phyloP scores from a whole-genome alignment of 768 basidiomycete species.

The Termitomyces sp. region DNA sequence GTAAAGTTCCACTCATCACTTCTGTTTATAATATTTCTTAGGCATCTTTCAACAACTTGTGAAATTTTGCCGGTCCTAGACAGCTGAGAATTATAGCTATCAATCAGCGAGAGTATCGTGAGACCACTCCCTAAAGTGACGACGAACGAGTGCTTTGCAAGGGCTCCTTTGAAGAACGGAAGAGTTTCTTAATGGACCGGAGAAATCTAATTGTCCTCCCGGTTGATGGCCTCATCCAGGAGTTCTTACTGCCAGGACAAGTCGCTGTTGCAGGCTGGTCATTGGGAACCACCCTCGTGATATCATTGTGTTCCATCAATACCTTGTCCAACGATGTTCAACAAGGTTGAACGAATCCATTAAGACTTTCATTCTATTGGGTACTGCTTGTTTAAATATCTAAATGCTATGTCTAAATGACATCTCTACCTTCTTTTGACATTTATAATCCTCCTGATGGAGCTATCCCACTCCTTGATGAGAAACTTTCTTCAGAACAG shows the following conservation, averaged over 20 bases:
- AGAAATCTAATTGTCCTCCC: constrained; percentile 26
- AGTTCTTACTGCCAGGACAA: constrained; percentile 13
- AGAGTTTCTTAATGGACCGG: constrained; percentile 19
- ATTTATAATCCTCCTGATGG: not conserved
- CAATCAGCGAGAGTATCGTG: constrained; percentile 31
- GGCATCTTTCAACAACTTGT: constrained; percentile 23
- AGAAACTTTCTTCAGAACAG: not conserved
- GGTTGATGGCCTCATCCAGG: constrained; percentile 24
- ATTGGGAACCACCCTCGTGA: constrained; percentile 23
- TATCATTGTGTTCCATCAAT: constrained; percentile 19
- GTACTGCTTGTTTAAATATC: too few species aligned
- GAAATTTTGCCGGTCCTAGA: constrained; percentile 13
- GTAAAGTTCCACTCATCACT: too few species aligned
- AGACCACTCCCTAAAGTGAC: constrained; percentile 26
- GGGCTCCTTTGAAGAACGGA: constrained; percentile 18
- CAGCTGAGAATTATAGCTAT: constrained; percentile 25
- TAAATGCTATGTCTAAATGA: not conserved
- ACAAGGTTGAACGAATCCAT: constrained; percentile 19
- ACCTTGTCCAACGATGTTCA: constrained; percentile 14
- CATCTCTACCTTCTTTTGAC: not conserved
- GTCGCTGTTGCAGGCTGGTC: constrained; percentile 28
- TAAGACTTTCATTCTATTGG: constrained; percentile 16
- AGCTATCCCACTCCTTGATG: not conserved
- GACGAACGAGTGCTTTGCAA: constrained; percentile 20
- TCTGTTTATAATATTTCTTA: not conserved